phyloP scores from a whole-genome alignment of 2,329 filamentous ascomycete species.

The Phialophora chinensis region DNA sequence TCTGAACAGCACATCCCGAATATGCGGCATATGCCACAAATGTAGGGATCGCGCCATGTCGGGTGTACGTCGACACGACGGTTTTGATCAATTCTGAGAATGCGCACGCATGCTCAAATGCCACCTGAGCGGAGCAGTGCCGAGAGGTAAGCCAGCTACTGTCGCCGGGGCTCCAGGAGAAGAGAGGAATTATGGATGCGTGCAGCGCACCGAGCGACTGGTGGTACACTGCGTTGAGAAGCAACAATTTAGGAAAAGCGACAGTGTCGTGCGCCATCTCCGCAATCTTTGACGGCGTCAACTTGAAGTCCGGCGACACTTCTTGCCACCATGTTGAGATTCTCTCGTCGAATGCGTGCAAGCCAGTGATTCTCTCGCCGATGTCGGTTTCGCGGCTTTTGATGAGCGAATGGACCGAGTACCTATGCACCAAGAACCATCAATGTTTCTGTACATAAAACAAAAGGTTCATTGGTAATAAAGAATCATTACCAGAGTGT shows the following conservation, averaged over 20 bases:
- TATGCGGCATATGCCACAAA: slow-evolving; percentile 25
- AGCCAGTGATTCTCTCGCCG: slow-evolving; percentile 8
- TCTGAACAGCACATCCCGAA: slow-evolving; percentile 20
- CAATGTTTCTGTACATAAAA: neutral
- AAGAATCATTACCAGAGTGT: slow-evolving; percentile 20
- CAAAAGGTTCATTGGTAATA: neutral
- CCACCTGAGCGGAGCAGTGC: slow-evolving; percentile 24
- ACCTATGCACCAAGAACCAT: slow-evolving; percentile 8
- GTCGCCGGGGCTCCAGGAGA: slow-evolving; percentile 20
- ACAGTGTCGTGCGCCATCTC: neutral
- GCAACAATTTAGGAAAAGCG: neutral
- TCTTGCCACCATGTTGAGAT: slow-evolving; percentile 11
- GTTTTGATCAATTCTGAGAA: slow-evolving; percentile 18
- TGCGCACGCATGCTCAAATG: slow-evolving; percentile 25
- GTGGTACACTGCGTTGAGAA: slow-evolving; percentile 22
- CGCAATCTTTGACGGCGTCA: slow-evolving; percentile 8
- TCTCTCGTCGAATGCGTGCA: slow-evolving; percentile 17
- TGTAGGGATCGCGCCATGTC: slow-evolving; percentile 4
- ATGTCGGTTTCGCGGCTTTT: slow-evolving; percentile 12
- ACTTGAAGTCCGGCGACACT: slow-evolving; percentile 10
- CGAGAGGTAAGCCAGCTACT: slow-evolving; percentile 16
- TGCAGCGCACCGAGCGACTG: slow-evolving; percentile 24
- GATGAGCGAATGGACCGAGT: slow-evolving; percentile 7
- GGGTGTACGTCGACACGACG: neutral
- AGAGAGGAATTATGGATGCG: slow-evolving; percentile 26